Conservation (phyloP, 1,139 yeast genomes). For the Arxiozyma bovina region DNA sequence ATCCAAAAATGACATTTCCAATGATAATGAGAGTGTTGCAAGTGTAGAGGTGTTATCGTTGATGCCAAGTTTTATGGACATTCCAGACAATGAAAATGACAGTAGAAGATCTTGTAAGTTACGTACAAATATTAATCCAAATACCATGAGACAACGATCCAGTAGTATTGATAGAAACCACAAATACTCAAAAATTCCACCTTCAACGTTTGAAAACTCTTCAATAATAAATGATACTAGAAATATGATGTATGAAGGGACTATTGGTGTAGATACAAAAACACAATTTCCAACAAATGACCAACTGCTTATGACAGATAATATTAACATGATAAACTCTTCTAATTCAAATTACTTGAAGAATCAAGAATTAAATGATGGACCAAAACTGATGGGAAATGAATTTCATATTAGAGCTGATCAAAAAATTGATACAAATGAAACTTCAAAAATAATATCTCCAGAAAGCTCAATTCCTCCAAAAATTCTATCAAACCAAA, state of each 20-base stretch:
- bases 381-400: neutral
- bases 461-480: constrained; percentile 20
- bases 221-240: constrained; percentile 11
- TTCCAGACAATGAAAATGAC: constrained; percentile 18
- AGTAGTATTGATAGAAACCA: constrained; percentile 25
- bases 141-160: constrained; percentile 16
- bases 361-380: neutral
- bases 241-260: constrained; percentile 6
- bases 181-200: constrained; percentile 10
- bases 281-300: constrained; percentile 9
- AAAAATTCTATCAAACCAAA: constrained; percentile 20
- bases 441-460: constrained; percentile 14
- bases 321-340: constrained; percentile 5
- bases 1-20: neutral
- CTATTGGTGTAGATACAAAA: neutral
- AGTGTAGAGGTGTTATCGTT: constrained; percentile 34
- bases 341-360: neutral
- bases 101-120: constrained; percentile 3
- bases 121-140: neutral
- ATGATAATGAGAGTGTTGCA: constrained; percentile 13
- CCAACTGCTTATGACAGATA: constrained; percentile 3
- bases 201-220: constrained; percentile 13
- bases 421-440: neutral
- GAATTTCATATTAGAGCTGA: neutral
- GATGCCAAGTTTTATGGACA: constrained; percentile 35